These are phyloP conservation scores for Aspergillus alliaceus DNA, from an alignment of 2,329 filamentous ascomycete genomes.

Conservation along the genomic window DNA sequence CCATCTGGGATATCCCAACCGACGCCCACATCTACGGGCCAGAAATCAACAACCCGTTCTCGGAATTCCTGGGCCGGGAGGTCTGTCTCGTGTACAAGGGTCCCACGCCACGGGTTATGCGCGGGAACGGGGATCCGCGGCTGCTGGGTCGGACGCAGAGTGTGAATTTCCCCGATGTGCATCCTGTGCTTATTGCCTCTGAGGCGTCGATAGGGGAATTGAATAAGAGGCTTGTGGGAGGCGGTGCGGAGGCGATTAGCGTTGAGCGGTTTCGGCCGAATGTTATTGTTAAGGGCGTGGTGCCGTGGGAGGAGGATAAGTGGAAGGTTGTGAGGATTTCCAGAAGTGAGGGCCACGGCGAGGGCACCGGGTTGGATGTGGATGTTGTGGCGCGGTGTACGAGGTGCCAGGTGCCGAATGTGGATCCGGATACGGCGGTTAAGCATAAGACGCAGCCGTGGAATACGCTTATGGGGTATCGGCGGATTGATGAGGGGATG, in stretches of 20 bases:
- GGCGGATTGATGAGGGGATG: slow-evolving; percentile 59
- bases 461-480: slow-evolving; percentile 62
- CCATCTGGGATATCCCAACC: slow-evolving; percentile 61
- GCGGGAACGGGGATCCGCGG: slow-evolving; percentile 56
- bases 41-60: slow-evolving; percentile 54
- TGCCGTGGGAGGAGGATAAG: slow-evolving; percentile 62
- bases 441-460: slow-evolving; percentile 62
- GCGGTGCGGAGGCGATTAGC: slow-evolving; percentile 50
- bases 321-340: slow-evolving; percentile 61
- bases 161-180: slow-evolving; percentile 61
- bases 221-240: slow-evolving; percentile 51
- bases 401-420: slow-evolving; percentile 64
- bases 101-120: slow-evolving; percentile 54
- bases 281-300: slow-evolving; percentile 57
- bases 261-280: slow-evolving; percentile 66
- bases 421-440: slow-evolving; percentile 61
- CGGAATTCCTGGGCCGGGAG: slow-evolving; percentile 55
- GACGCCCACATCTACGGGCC: slow-evolving; percentile 57
- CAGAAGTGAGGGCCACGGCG: too few relatives aligned
- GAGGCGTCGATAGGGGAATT: slow-evolving; percentile 59
- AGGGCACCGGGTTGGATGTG: slow-evolving; percentile 40
- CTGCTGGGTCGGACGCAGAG: slow-evolving; percentile 55
- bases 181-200: slow-evolving; percentile 57
- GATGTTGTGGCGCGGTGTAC: slow-evolving; percentile 62
- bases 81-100: slow-evolving; percentile 64